These are phyloP conservation scores for Pelagomonas calceolata DNA, from an alignment of 108 stramenopile genomes.

Conservation along the genomic window DNA sequence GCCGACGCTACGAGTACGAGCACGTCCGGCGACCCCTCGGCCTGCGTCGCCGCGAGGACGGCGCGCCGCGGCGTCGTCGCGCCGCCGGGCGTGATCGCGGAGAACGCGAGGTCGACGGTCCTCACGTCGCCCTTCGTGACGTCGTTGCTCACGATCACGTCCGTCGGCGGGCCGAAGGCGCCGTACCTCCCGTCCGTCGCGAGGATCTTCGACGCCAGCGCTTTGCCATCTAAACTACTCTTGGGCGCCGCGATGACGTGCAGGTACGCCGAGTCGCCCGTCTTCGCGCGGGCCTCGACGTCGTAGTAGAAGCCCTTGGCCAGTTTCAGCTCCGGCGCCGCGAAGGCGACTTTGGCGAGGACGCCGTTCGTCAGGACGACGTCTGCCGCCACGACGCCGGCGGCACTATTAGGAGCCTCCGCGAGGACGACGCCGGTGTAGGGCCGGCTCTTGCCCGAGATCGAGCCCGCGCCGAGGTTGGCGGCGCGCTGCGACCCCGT, in stretches of 20 bases:
- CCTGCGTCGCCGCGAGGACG: neutral
- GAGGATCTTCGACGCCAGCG: neutral
- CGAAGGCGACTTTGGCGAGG: neutral
- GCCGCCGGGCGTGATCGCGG: neutral
- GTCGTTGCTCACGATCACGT: neutral
- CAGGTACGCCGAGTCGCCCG: neutral
- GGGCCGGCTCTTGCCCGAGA: neutral
- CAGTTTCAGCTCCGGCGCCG: neutral
- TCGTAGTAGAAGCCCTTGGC: conserved; percentile 1
- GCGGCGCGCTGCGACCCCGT: neutral
- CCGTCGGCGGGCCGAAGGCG: conserved; percentile 1
- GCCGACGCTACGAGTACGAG: neutral
- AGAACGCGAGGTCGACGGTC: neutral
- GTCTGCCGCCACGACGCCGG: neutral
- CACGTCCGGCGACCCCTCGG: neutral
- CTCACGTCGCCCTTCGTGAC: neutral
- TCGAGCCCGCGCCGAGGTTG: neutral
- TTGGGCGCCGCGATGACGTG: neutral
- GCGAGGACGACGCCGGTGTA: neutral
- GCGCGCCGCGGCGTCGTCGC: neutral
- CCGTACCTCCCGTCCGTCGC: neutral
- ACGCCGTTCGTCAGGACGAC: neutral
- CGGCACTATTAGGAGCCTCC: neutral
- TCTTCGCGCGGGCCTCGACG: neutral
- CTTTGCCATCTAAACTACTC: neutral